phyloP scores from a whole-genome alignment of 768 basidiomycete species.

The Pilatotrama ljubarskyi region DNA sequence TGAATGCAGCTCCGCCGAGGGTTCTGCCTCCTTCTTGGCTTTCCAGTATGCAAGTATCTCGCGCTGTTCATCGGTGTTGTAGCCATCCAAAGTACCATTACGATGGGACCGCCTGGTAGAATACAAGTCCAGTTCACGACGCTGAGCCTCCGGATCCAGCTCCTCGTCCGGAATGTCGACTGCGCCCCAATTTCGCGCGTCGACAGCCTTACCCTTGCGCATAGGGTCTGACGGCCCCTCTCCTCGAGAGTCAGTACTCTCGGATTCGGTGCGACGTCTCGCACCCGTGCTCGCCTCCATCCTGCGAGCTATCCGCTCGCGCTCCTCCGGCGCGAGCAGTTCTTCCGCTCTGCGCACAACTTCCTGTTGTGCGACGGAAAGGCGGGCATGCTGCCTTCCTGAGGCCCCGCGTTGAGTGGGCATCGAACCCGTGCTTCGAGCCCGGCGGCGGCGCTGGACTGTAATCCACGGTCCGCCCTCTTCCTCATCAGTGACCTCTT shows the following conservation, averaged over 20 bases:
- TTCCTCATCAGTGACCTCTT: conserved; percentile 11
- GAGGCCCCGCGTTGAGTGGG: background rate
- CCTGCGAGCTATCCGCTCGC: background rate
- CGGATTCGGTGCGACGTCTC: background rate
- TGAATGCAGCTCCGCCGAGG: background rate
- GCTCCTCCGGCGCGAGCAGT: background rate
- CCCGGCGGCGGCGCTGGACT: background rate
- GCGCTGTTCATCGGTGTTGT: background rate
- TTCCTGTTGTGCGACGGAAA: background rate
- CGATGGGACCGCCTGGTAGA: too few species aligned
- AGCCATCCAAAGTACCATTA: background rate
- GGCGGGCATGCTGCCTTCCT: background rate
- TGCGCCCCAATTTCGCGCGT: conserved; percentile 25
- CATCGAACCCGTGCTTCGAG: background rate
- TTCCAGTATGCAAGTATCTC: conserved; percentile 2
- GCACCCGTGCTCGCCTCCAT: background rate
- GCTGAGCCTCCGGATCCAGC: conserved; percentile 20
- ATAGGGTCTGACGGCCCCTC: conserved; percentile 17
- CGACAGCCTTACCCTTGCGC: conserved; percentile 21
- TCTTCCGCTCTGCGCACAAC: background rate
- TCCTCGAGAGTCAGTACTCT: conserved; percentile 11
- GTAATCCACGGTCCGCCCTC: background rate
- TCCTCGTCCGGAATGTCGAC: conserved; percentile 13
- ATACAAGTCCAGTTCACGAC: conserved; percentile 3
- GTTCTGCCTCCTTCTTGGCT: background rate